Base-by-base conservation (phyloP, 176 grass and related monocot genomes). In the Bromus sterilis region DNA sequence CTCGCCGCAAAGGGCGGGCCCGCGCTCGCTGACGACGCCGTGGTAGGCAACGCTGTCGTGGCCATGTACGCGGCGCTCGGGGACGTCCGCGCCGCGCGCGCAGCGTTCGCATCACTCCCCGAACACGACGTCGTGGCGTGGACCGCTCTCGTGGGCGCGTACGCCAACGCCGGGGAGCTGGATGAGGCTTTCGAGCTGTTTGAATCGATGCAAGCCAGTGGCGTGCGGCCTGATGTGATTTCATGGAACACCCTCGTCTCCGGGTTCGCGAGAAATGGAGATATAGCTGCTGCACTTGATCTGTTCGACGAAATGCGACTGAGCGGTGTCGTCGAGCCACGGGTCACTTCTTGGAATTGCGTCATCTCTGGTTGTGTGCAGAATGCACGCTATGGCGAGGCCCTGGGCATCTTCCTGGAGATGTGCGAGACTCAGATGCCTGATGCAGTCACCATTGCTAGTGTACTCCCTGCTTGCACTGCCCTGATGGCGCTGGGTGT, bases 231-330 rank as follows among this genome's bases (percentile, higher is more conserved):
- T 30, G 91, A 90, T 64, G 57, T 90, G 75, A 86, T 90, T 49
- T 93, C 88, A 0, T 93, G 91, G 91, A 93, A 93, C 78, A 80
- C 88, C 10, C 80, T 93, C 37, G 66, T 93, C 21, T 93, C 91
- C 0, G 91, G 91, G 28, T 93, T 93, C 35, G 91, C 88, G 62
- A 87, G 88, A 44, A 93, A 67, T 11, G 82, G 88, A 1, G 85
- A 90, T 29, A 33, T 90, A 21, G 79, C 8, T 24, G 68, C 78
- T 11, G 91, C 91, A 14, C 70, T 88, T 15, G 76, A 36, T 64
- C 63, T 93, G 26, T 88, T 93, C 23, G 91, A 93, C 42, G 79
- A 90, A 66, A 90, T 93, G 91, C 51, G 31, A 42, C 63, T 74
- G 0, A 73, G 77, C 40, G 88, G 88, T 5, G 42, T 85, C 68